Evolutionary conservation across 352 stramenopile species (phyloP), one percentile per base, ranked within the genome.

Genomic region (Pythium sp.): DNA sequence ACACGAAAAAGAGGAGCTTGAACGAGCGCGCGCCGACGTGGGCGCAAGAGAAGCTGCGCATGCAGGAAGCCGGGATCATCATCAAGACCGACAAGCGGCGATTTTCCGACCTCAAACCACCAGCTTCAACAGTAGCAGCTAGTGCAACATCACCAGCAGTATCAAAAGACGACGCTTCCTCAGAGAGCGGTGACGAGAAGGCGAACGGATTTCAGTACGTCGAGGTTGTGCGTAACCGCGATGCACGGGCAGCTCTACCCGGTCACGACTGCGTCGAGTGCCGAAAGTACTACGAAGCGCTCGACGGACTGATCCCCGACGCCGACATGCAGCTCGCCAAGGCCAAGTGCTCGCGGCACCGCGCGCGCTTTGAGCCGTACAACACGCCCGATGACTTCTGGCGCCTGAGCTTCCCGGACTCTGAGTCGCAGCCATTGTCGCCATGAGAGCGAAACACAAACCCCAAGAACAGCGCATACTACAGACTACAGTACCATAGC

Each of bases 321-420:
- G 74, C 76, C 12, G 71, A 84, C 41, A 65, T 75, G 8, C 54
- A 57, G 32, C 65, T 70, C 26, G 77, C 87, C 22, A 87, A 86
- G 67, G 67, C 73, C 63, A 79, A 75, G 41, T 95, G 87, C 64
- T 95, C 87, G 34, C 83, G 87, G 8, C 87, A 95, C 69, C 87
- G 87, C 15, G 87, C 87, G 8, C 74, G 81, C 57, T 91, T 83
- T 38, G 75, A 92, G 58, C 85, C 82, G 26, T 90, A 91, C 68
- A 72, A 92, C 49, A 95, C 87, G n/a, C 87, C 87, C 7, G 85
- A 95, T 59, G 87, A 92, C 65, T 95, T 94, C 64, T 95, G 87
- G 87, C 77, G 85, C 26, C 70, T 95, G 20, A 95, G 80, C 62
- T 95, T 95, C 69, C 85, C 87, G 2, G 87, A 95, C 64, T 93